phyloP scores from a whole-genome alignment of 768 basidiomycete genomes.

The Dictyophora rubrovolvata region DNA sequence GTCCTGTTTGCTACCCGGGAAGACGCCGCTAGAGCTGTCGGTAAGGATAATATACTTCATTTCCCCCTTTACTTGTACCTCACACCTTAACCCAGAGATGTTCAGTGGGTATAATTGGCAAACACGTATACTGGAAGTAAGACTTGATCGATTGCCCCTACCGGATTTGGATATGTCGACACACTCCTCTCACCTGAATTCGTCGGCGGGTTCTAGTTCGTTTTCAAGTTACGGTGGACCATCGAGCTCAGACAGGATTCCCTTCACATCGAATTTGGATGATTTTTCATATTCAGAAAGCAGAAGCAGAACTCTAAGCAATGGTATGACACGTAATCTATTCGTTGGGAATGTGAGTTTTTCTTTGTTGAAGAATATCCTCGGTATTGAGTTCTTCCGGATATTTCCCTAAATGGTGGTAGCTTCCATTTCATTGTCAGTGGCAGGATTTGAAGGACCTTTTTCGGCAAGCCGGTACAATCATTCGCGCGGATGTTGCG shows the following conservation, averaged over 20 bases:
- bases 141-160: slow-evolving; percentile 69
- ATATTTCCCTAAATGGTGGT: background rate
- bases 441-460: slow-evolving; percentile 99
- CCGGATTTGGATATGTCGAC: background rate
- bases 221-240: background rate
- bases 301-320: background rate
- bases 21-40: slow-evolving; percentile 85
- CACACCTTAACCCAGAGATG: slow-evolving; percentile 41
- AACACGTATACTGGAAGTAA: slow-evolving; percentile 81
- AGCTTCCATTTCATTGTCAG: slow-evolving; percentile 90
- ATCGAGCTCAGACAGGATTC: background rate
- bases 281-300: background rate
- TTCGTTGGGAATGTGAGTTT: slow-evolving; percentile 82
- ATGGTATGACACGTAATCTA: slow-evolving; percentile 38
- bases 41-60: slow-evolving; percentile 15
- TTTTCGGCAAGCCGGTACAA: slow-evolving; percentile 82
- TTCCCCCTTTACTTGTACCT: background rate
- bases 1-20: slow-evolving; percentile 91
- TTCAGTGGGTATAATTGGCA: slow-evolving; percentile 99
- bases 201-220: background rate
- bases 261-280: background rate
- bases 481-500: slow-evolving; percentile 85
- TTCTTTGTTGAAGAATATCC: background rate
- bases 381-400: background rate
- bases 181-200: background rate